Percentiles rank a stretch among this genome's conserved stretches.
phyloP scores from a whole-genome alignment of 2,329 filamentous ascomycete species.

The Diaporthe nobilis region DNA sequence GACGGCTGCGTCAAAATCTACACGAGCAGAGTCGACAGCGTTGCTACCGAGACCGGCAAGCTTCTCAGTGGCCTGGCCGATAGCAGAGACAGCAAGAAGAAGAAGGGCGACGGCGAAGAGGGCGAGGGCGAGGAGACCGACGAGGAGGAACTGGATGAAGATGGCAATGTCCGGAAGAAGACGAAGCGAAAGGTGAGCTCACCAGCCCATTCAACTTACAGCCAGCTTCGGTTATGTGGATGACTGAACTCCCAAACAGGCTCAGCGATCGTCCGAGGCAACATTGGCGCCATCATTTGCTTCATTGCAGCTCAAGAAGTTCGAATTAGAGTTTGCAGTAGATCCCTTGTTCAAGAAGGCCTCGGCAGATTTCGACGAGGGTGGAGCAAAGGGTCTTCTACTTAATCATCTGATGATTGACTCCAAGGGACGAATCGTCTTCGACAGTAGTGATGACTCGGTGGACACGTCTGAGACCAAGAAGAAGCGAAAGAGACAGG shows the following conservation, averaged over 20 bases:
- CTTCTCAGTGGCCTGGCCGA: constrained; percentile 94
- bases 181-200: constrained; percentile 61
- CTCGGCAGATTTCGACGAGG: constrained; percentile 97
- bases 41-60: constrained; percentile 97
- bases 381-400: constrained; percentile 93
- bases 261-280: constrained; percentile 88
- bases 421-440: constrained; percentile 91
- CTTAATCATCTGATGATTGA: constrained; percentile 98
- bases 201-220: background rate
- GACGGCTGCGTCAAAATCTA: constrained; percentile 99
- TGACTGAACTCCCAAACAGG: constrained; percentile 53
- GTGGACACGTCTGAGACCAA: constrained; percentile 64
- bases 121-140: constrained; percentile 76
- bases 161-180: constrained; percentile 64
- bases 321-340: constrained; percentile 95
- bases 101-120: constrained; percentile 73
- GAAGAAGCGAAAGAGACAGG: constrained; percentile 52
- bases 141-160: constrained; percentile 74
- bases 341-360: constrained; percentile 99
- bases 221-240: constrained; percentile 33
- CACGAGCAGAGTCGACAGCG: constrained; percentile 97
- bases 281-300: constrained; percentile 92
- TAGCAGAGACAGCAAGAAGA: constrained; percentile 83
- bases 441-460: constrained; percentile 95
- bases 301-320: constrained; percentile 93